These are phyloP conservation scores for Limonium bicolor DNA, from an alignment of 148 eudicot genomes.

Conservation along the genomic window DNA sequence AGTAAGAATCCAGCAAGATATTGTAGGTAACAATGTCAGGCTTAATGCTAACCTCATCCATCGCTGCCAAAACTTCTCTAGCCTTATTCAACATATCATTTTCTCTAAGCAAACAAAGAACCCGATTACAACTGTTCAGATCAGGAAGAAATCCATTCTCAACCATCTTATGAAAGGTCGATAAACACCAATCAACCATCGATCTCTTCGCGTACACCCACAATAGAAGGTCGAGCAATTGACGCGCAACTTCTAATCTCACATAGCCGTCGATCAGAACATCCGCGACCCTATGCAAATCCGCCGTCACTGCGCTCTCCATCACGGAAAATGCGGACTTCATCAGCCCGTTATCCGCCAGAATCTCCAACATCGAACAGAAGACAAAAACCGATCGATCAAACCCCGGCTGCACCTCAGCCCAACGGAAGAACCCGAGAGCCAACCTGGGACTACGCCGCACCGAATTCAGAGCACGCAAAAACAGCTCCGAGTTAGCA, in stretches of 20 bases:
- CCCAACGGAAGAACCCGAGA: conserved; percentile 33
- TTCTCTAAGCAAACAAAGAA: conserved; percentile 38
- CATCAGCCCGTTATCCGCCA: conserved; percentile 21
- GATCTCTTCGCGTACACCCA: conserved; percentile 21
- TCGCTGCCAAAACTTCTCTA: conserved; percentile 22
- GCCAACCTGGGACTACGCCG: conserved; percentile 19
- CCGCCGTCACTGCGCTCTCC: conserved; percentile 22
- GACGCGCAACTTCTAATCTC: conserved; percentile 16
- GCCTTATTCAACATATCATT: conserved; percentile 17
- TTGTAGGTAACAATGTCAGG: conserved; percentile 37
- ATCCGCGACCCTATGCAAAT: conserved; percentile 21
- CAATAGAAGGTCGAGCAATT: conserved; percentile 27
- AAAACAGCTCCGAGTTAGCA: conserved; percentile 22
- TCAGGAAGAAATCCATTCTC: conserved; percentile 30
- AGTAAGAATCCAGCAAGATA: conserved; percentile 38
- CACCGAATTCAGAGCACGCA: conserved; percentile 22
- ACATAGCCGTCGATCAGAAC: conserved; percentile 30
- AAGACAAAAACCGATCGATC: conserved; percentile 15
- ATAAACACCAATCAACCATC: conserved; percentile 21
- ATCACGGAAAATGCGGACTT: conserved; percentile 24
- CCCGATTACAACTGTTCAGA: conserved; percentile 41
- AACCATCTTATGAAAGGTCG: conserved; percentile 34
- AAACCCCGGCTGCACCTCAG: conserved; percentile 27
- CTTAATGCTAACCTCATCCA: conserved; percentile 28
- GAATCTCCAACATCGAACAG: conserved; percentile 32